Evolutionary conservation across 129 eudicot genomes (phyloP), one percentile per base, ranked within the genome.

Genomic region (Lactuca saligna): DNA sequence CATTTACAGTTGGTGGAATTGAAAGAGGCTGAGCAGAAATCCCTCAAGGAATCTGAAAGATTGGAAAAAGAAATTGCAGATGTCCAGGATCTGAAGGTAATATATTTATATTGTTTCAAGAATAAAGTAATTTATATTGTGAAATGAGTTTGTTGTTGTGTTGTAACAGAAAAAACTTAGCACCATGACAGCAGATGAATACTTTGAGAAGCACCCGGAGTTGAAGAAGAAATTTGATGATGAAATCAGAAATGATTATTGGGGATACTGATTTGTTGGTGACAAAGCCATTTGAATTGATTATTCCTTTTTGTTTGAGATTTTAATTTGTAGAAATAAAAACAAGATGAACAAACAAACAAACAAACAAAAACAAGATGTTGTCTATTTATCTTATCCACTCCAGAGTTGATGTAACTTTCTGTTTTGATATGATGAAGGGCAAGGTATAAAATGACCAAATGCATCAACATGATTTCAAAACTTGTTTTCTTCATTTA

Each of bases 111-210:
- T 8, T 35, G 0, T 35, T 35, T 4, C 38, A 6, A 35, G 5
- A 35, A 35, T 35, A 35, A 35, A 9, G 9, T 42, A 42, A 9
- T 9, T 8, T 2, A 44, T 8, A 46, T 46, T 46, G 44, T 16
- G 49, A 8, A 12, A 42, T 42, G 39, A 17, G 56, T 4, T 51
- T 39, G 50, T 59, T 15, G 56, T 49, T 60, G 17, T 14, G 37
- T 25, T 41, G 38, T 15, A 44, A 75, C 87, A 92, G 98, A 66
- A 66, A 66, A 86, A 88, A 83, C 86, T 92, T 9, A 86, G 95
- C 75, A 92, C 98, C 44, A 92, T 92, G 98, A 92, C 98, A 12
- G 96, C 98, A 0, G 98, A 92, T 74, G 98, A 92, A 74, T 92
- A 91, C 86, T 88, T 88, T 34, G 98, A 53, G 62, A 91, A 91